These are phyloP conservation scores for Eudorina sp. DNA, from an alignment of 139 green algal genomes.

Conservation along the genomic window DNA sequence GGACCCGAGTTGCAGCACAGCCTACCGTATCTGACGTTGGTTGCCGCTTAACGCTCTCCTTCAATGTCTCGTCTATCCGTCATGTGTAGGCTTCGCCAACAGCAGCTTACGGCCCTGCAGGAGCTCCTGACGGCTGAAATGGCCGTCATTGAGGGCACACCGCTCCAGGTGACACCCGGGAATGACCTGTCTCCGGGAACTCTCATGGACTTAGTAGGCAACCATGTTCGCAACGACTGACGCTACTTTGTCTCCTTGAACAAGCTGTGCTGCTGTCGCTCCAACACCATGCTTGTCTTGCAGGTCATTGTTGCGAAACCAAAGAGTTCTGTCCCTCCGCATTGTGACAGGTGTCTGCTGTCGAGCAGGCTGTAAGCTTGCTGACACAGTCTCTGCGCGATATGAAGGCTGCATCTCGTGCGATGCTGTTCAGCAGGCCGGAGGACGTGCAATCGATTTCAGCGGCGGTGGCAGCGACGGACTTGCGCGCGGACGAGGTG, in stretches of 20 bases:
- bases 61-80: too few species aligned
- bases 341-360: conserved; percentile 31
- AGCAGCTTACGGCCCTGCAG: conserved; percentile 65
- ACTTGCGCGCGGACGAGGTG: conserved; percentile 61
- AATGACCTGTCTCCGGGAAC: too few species aligned
- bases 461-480: conserved; percentile 52
- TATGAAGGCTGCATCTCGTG: conserved; percentile 41
- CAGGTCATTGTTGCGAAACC: too few species aligned
- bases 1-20: too few species aligned
- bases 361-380: conserved; percentile 57
- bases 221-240: too few species aligned
- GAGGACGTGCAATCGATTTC: conserved; percentile 43
- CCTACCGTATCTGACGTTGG: too few species aligned
- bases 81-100: conserved; percentile 53
- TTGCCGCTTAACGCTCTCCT: too few species aligned
- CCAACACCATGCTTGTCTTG: too few species aligned
- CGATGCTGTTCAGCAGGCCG: conserved; percentile 26
- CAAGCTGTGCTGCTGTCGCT: too few species aligned
- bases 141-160: conserved; percentile 31
- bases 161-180: conserved; percentile 44
- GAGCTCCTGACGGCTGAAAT: conserved; percentile 42
- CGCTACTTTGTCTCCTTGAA: too few species aligned
- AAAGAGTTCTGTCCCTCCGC: too few species aligned
- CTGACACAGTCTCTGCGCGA: conserved; percentile 56
- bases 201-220: too few species aligned